Conservation (phyloP, 2,329 filamentous ascomycete genomes). For the Exophiala calicioides region DNA sequence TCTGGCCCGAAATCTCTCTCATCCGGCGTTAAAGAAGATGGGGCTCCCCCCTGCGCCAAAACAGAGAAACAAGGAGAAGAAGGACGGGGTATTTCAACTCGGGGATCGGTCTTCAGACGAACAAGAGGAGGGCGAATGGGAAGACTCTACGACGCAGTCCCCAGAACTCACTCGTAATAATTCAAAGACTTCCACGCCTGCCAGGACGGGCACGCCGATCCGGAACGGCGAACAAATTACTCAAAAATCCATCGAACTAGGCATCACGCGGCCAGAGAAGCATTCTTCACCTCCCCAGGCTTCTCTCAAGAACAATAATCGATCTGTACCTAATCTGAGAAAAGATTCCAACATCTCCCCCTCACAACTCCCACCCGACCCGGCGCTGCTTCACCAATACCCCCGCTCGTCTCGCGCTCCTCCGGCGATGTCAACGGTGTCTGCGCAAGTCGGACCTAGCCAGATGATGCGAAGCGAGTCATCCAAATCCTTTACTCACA, state of each 20-base stretch:
- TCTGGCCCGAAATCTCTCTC: constrained; percentile 42
- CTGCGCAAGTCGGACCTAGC: constrained; percentile 45
- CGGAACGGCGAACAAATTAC: constrained; percentile 19
- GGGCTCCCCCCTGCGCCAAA: constrained; percentile 33
- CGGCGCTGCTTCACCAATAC: constrained; percentile 31
- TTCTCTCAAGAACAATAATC: constrained; percentile 22
- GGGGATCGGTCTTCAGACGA: constrained; percentile 44
- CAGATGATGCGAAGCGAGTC: constrained; percentile 29
- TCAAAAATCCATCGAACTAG: constrained; percentile 9
- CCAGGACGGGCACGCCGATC: constrained; percentile 23
- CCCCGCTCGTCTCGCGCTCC: constrained; percentile 47
- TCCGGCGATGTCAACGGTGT: constrained; percentile 52
- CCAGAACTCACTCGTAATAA: constrained; percentile 50
- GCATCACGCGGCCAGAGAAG: constrained; percentile 4
- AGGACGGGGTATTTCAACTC: constrained; percentile 49
- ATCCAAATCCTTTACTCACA: constrained; percentile 31
- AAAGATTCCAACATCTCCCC: constrained; percentile 11
- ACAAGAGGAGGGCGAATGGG: constrained; percentile 48
- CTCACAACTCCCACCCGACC: constrained; percentile 22
- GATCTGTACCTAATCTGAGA: constrained; percentile 28
- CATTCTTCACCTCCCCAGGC: constrained; percentile 25
- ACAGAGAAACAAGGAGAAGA: constrained; percentile 39
- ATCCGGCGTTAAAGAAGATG: constrained; percentile 42
- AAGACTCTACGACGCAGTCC: constrained; percentile 49
- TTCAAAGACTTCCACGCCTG: constrained; percentile 36